Conservation (phyloP, 441 rosid species). For the Pelargonium citronellum region DNA sequence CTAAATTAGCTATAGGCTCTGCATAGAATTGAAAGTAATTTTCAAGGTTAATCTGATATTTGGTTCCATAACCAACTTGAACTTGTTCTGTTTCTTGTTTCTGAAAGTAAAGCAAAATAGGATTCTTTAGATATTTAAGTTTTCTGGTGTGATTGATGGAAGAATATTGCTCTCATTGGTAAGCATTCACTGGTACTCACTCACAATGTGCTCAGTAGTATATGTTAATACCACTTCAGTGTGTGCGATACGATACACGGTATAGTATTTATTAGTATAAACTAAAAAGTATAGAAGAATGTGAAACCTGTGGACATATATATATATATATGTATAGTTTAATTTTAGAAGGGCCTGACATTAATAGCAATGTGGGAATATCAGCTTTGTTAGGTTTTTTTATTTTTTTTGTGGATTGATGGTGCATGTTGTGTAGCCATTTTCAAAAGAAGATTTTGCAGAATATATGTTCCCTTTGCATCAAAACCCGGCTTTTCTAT, state of each 20-base stretch:
- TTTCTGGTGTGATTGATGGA: background rate
- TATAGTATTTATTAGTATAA: background rate
- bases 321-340: background rate
- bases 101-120: conserved; percentile 10
- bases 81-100: conserved; percentile 12
- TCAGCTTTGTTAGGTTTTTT: background rate
- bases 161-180: conserved; percentile 7
- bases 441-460: conserved; percentile 25
- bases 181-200: background rate
- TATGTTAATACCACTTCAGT: too few species aligned
- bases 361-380: conserved; percentile 17
- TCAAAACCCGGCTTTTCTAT: conserved; percentile 29
- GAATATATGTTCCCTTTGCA: conserved; percentile 44
- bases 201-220: background rate
- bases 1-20: too few species aligned
- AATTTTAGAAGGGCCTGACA: background rate
- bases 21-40: too few species aligned
- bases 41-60: background rate
- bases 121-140: conserved; percentile 7
- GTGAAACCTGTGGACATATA: background rate
- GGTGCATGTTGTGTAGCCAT: conserved; percentile 15
- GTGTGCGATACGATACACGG: background rate
- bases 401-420: background rate
- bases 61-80: conserved; percentile 2
- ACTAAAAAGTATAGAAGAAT: background rate